Evolutionary conservation across 2,329 filamentous ascomycete genomes (phyloP), one percentile per base, ranked within the genome.

Genomic region (Trichoderma cornu-damae): DNA sequence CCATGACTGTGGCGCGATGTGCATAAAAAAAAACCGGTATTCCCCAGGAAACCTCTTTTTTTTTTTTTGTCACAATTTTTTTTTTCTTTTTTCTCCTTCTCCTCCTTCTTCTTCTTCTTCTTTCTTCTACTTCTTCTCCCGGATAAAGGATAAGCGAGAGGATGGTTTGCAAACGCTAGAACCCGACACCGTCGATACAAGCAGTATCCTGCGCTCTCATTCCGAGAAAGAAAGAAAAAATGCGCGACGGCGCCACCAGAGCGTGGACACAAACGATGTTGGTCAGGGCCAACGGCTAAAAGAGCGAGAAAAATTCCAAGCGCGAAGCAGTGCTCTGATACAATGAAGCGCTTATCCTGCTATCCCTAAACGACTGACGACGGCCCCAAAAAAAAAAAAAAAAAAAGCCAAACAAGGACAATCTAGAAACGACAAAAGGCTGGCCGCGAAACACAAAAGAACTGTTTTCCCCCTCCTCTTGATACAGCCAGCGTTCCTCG

Each of bases 1-100:
- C 35, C 58, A 60, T 60, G 49, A 37, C n/a, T n/a, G n/a, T 48
- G 50, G 48, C 51, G 37, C 37, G 32, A 51, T 28, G 55, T n/a
- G 22, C 26, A 55, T 55, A 26, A 37, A 47, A 43, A 32, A 24
- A 46, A 57, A 42, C 16, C 24, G 34, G 14, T 20, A 12, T 28
- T n/a, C 49, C 49, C 37, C 37, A 18, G 37, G 14, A 43, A 34
- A 26, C 26, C 8, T 34, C 37, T 14, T 52, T 20, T 34, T 47
- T 46, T 37, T 28, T 53, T 7, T 22, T n/a, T n/a, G n/a, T n/a
- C n/a, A n/a, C n/a, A n/a, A n/a, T n/a, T n/a, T n/a, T 34, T 26
- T 14, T 52, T 20, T 34, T 47, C 30, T 37, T 28, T 53, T 7
- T 22, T n/a, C n/a, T n/a, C n/a, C n/a, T n/a, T n/a, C n/a, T n/a